phyloP scores from a whole-genome alignment of 805 yeast species.

The Metschnikowia aberdeeniae region DNA sequence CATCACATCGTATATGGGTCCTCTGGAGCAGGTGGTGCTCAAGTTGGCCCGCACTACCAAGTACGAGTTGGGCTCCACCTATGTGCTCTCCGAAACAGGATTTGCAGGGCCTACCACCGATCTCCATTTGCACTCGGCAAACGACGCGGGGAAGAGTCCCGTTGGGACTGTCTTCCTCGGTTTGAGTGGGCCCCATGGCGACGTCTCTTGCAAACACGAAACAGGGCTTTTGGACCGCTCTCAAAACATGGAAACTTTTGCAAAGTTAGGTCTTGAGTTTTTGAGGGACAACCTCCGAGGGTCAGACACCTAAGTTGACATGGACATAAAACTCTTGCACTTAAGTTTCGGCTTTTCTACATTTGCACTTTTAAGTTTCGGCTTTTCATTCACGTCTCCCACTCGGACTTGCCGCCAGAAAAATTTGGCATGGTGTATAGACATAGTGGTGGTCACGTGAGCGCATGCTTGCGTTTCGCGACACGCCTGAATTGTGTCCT shows the following conservation, averaged over 20 bases:
- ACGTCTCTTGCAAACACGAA: constrained; percentile 40
- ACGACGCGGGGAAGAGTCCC: constrained; percentile 23
- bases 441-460: constrained; percentile 1
- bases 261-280: constrained; percentile 59
- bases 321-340: neutral
- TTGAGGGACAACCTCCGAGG: constrained; percentile 40
- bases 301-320: neutral
- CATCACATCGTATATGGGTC: constrained; percentile 72
- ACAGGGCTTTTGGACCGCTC: constrained; percentile 55
- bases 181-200: constrained; percentile 60
- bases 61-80: constrained; percentile 78
- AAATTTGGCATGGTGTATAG: too few relatives aligned
- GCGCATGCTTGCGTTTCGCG: constrained; percentile 1
- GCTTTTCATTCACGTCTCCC: too few relatives aligned
- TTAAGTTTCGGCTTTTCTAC: too few relatives aligned
- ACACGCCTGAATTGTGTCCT: constrained; percentile 9
- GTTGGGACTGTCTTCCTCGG: constrained; percentile 74
- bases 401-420: too few relatives aligned
- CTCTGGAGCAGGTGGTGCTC: constrained; percentile 69
- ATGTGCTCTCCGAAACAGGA: constrained; percentile 80
- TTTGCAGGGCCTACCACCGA: constrained; percentile 73
- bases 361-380: too few relatives aligned
- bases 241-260: constrained; percentile 72
- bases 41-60: constrained; percentile 74
- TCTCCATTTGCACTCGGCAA: constrained; percentile 32